Evolutionary conservation across 805 yeast genomes (phyloP), one percentile per base, ranked within the genome.

Genomic region (Pichia exigua): DNA sequence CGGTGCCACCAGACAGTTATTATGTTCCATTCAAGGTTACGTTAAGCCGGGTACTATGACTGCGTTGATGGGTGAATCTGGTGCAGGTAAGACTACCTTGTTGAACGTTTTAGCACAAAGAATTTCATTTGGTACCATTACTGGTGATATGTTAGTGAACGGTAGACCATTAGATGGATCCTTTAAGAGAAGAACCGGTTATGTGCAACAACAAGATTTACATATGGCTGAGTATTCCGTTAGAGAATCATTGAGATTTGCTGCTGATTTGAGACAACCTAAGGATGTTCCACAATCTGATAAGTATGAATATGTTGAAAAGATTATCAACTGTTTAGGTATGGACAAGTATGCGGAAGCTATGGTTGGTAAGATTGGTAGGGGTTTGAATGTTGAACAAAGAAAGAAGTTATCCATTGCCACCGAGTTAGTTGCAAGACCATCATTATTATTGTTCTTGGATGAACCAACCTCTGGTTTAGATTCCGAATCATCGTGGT

Each of bases 61-160:
- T 27, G 84, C 85, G 2, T 64, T 79, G 42, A 79, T 79, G 83
- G 85, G 85, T 54, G 83, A 77, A 59, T 77, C 83, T 8, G 85
- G 85, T 57, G 84, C 85, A 17, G 85, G 85, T 61, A 79, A 79
- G 61, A 79, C 85, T 0, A 79, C 85, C 5, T 65, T 79, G 49
- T 68, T 79, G 55, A 79, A 79, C 58, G 74, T 75, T 42, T 64
- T 79, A 54, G 75, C 82, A 46, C 76, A 75, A 59, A 69, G 85
- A 61, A 67, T 72, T 47, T 73, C 74, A 45, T 66, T 73, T 50
- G 84, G 83, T 58, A 73, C 75, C 47, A 69, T 79, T 39, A 76
- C 82, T n/a, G 84, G 84, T 57, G 81, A 75, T 53, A 76, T 77
- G 76, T 61, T 78, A 52, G 80, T 79, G 21, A 76, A 79, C 58